phyloP scores from a whole-genome alignment of 1,284 basidiomycete species.

The Ceratobasidium sp. region DNA sequence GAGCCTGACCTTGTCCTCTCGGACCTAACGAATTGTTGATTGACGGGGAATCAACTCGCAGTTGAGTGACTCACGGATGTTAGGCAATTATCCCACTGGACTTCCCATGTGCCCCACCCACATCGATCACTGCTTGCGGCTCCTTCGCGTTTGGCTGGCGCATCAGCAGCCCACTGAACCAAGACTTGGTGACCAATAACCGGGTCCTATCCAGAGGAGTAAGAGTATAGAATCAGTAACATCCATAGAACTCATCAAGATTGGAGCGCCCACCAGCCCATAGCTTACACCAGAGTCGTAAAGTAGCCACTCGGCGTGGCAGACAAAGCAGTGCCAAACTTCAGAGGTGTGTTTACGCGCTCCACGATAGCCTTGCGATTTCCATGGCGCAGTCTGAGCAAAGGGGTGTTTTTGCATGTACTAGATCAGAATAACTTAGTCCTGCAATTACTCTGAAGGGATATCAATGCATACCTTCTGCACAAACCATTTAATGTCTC shows the following conservation, averaged over 20 bases:
- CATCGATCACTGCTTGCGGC: constrained; percentile 14
- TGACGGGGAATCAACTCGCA: too few relatives aligned
- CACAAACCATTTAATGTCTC: constrained; percentile 30
- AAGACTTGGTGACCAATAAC: constrained; percentile 3
- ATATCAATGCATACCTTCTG: constrained; percentile 12
- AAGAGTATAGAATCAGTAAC: too few relatives aligned
- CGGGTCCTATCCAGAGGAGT: constrained; percentile 4
- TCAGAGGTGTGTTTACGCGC: constrained; percentile 40
- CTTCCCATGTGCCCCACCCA: constrained; percentile 39
- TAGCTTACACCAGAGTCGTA: neutral
- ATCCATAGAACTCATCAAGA: too few relatives aligned
- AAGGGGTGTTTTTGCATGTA: constrained; percentile 20
- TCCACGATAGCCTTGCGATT: constrained; percentile 23
- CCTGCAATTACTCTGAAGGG: too few relatives aligned
- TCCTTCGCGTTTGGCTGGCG: constrained; percentile 23
- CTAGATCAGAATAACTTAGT: neutral
- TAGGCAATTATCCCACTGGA: constrained; percentile 17
- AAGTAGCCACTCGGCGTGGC: constrained; percentile 34
- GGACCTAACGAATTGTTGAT: neutral
- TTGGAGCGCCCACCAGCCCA: constrained; percentile 5
- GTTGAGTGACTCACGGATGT: neutral
- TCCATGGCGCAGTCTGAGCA: neutral
- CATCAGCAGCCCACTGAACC: constrained; percentile 4
- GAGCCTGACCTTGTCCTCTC: neutral
- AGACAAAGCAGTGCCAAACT: constrained; percentile 30